Evolutionary conservation across 371 early-diverging fungal genomes (phyloP).

Genomic region (Batkoa obscura): DNA sequence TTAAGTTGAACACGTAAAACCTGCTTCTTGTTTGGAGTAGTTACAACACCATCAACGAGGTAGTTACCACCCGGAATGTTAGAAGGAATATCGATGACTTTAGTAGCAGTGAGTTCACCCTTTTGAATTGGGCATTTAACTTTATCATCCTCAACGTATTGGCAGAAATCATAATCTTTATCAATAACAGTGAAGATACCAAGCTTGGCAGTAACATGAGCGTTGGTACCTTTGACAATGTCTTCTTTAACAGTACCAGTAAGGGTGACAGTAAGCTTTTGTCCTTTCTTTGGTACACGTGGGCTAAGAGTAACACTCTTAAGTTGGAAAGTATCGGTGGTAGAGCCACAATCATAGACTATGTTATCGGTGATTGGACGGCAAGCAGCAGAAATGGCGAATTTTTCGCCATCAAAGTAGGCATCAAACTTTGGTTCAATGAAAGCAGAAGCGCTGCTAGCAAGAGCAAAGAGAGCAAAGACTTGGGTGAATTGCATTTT

Average conservation of each 20-base stretch:
- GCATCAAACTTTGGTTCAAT: not conserved
- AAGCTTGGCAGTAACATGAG: not conserved
- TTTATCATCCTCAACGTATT: not conserved
- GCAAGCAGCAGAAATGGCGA: not conserved
- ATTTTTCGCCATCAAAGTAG: not conserved
- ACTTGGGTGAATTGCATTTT: not conserved
- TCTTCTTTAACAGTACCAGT: not conserved
- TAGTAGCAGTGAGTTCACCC: not conserved
- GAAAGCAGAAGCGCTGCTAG: not conserved
- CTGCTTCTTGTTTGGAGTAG: not conserved
- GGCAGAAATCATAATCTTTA: not conserved
- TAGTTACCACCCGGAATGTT: slow-evolving; percentile 1
- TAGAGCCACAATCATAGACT: not conserved
- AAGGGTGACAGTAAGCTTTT: not conserved
- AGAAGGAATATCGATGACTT: not conserved
- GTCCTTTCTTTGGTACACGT: not conserved
- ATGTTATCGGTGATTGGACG: not conserved
- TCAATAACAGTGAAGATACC: not conserved
- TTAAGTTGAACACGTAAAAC: not conserved
- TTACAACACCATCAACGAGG: not conserved
- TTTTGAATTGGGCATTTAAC: not conserved
- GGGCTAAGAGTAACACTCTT: not conserved
- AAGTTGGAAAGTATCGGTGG: not conserved
- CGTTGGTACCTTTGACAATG: not conserved
- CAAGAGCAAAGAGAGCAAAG: not conserved